These are phyloP conservation scores for Ascochyta viciae-villosae DNA, from an alignment of 2,329 filamentous ascomycete genomes.

Conservation along the genomic window DNA sequence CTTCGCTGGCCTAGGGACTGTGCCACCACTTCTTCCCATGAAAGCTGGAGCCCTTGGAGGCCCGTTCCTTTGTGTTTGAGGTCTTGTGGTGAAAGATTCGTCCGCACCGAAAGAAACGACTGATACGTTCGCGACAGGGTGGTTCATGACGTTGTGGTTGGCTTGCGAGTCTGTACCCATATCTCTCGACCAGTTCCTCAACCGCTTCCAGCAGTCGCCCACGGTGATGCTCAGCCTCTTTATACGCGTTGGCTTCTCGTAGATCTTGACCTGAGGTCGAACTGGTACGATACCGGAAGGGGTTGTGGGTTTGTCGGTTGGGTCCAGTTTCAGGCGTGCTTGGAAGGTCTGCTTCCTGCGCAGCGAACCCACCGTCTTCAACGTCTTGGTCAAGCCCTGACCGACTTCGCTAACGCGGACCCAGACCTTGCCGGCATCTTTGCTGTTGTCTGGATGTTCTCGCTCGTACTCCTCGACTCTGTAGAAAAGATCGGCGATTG, in stretches of 20 bases:
- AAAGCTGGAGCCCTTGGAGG: background rate
- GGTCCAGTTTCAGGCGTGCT: background rate
- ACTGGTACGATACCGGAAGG: background rate
- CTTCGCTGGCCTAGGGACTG: background rate
- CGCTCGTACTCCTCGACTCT: slow-evolving; percentile 7
- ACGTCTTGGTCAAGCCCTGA: background rate
- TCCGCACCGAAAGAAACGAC: background rate
- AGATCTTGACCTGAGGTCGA: background rate
- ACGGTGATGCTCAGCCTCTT: slow-evolving; percentile 4
- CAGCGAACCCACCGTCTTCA: slow-evolving; percentile 2
- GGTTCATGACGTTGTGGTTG: background rate
- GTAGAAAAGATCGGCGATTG: slow-evolving; percentile 6
- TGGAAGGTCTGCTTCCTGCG: slow-evolving; percentile 1
- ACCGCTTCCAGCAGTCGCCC: slow-evolving; percentile 4
- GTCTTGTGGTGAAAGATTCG: background rate
- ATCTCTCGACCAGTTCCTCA: slow-evolving; percentile 8
- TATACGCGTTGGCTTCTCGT: slow-evolving; percentile 4
- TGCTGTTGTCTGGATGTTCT: background rate
- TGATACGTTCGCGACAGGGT: background rate
- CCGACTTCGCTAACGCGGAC: slow-evolving; percentile 4
- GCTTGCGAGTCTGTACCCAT: slow-evolving; percentile 2
- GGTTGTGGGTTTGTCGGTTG: background rate
- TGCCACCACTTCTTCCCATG: background rate
- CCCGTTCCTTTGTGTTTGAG: background rate
- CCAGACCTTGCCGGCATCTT: slow-evolving; percentile 8